Evolutionary conservation across 108 stramenopile genomes (phyloP), one percentile per base, ranked within the genome.

Genomic region (Cylindrotheca closterium): DNA sequence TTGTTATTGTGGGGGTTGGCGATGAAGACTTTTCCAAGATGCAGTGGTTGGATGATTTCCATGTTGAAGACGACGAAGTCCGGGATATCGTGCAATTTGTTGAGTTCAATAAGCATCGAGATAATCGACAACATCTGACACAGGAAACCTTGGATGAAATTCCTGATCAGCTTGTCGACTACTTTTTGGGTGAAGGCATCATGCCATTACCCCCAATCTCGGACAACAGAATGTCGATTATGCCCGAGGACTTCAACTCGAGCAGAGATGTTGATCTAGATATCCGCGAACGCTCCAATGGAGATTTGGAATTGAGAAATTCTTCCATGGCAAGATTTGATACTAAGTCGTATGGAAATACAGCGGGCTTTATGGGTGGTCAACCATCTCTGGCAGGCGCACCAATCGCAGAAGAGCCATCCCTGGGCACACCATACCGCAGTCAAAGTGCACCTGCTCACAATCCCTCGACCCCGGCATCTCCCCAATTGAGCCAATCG

Each of bases 1-100:
- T 95, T 64, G 78, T 95, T 12, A 90, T 95, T 75, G 89, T 95
- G 22, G 91, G 94, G 0, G 83, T 95, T 71, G 94, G 94, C 3
- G 64, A 65, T 47, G 91, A 81, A 0, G 86, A 95, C 54, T 95
- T 95, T 74, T 68, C 62, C 18, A 67, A 70, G n/a, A 95, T 95
- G 93, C 69, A 92, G 47, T 84, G 78, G 34, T 62, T 95, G 19
- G 93, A 95, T 65, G 81, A 85, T 15, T 69, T 74, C 33, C 64
- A 70, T 15, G 22, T 37, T 7, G 47, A 73, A 55, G 68, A 73
- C 12, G 54, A 37, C 4, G 45, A 30, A 19, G 69, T 49, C 3
- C 75, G 87, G 23, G 93, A 94, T 53, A 94, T 94, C 73, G 87
- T 82, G 17, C 85, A 89, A 49, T 94, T 94, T 73, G 88, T 94